Conservation (phyloP, 805 yeast species). For the Candida pseudofarinosa region DNA sequence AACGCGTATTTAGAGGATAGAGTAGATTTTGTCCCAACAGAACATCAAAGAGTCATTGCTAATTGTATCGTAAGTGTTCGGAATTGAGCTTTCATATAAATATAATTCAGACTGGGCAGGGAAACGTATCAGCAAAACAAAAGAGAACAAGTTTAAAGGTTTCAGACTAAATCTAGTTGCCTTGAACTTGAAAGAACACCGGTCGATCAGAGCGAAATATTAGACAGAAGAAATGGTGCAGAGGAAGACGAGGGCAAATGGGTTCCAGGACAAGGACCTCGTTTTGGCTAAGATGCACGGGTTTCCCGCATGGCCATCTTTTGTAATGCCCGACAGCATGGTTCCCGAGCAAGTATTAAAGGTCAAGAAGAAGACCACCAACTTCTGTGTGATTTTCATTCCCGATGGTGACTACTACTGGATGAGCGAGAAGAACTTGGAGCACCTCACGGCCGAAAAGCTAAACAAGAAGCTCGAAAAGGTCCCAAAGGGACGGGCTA, state of each 20-base stretch:
- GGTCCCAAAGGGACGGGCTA: conserved; percentile 18
- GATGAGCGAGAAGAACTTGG: conserved; percentile 38
- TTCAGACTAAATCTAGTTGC: too few species aligned
- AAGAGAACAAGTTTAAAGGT: background rate
- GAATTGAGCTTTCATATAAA: background rate
- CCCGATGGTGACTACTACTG: conserved; percentile 45
- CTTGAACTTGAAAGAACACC: too few species aligned
- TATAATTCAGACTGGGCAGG: background rate
- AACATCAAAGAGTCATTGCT: background rate
- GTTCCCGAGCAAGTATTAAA: conserved; percentile 33
- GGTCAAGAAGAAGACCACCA: conserved; percentile 33
- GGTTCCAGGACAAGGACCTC: conserved; percentile 30
- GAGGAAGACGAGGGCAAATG: conserved; percentile 17
- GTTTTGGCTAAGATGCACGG: conserved; percentile 45
- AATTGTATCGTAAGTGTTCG: background rate
- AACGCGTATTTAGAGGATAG: background rate
- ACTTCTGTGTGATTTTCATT: conserved; percentile 40
- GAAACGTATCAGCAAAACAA: background rate
- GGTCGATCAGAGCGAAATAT: too few species aligned
- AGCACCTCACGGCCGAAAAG: conserved; percentile 25
- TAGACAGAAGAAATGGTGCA: conserved; percentile 41
- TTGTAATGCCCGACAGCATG: conserved; percentile 38
- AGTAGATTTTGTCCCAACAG: background rate
- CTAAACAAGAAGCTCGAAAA: conserved; percentile 25
- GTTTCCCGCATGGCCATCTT: conserved; percentile 49